Evolutionary conservation across 345 rosid species (phyloP), one percentile per base, ranked within the genome.

Genomic region (Camelina neglecta): DNA sequence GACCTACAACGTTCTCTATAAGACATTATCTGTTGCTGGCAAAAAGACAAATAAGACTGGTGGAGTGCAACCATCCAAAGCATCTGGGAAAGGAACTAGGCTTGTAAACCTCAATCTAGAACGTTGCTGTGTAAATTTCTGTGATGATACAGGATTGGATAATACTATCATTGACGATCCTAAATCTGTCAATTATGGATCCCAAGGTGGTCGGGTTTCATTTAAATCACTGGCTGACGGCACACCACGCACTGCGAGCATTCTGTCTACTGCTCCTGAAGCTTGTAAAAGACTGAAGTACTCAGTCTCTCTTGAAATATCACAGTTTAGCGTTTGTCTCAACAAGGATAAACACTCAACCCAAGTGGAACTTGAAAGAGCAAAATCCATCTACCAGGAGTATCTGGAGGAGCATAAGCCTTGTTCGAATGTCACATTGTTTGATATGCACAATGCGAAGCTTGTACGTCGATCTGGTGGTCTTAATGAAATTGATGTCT

Each of bases 181-280:
- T 54, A 95, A 95, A 85, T 90, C 91, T 60, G 96, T 95, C 76
- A 92, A 92, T 84, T 92, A 90, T 89, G 99, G 99, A 69, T 92
- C 99, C 76, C 99, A 95, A 65, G 98, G 99, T 87, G 98, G 97
- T 49, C 88, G 83, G 57, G 85, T 86, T 77, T 74, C 84, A 48
- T 80, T 95, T 76, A 85, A 83, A 51, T 81, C 84, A 60, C 84
- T 84, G 79, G 89, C 87, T 73, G 99, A 90, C 75, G 97, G 98
- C 53, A 84, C 86, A 56, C 89, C 82, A 39, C 98, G 99, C 23
- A 84, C 81, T 63, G 99, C 99, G 7, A 85, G 68, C 26, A 58
- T 95, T 68, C 70, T 79, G 69, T 85, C 97, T 26, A 78, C 84
- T 59, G 80, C 80, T 60, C 76, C 86, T 67, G 85, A 84, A 69